Evolutionary conservation across 768 basidiomycete species (phyloP).

Genomic region (Suillus subaureus): DNA sequence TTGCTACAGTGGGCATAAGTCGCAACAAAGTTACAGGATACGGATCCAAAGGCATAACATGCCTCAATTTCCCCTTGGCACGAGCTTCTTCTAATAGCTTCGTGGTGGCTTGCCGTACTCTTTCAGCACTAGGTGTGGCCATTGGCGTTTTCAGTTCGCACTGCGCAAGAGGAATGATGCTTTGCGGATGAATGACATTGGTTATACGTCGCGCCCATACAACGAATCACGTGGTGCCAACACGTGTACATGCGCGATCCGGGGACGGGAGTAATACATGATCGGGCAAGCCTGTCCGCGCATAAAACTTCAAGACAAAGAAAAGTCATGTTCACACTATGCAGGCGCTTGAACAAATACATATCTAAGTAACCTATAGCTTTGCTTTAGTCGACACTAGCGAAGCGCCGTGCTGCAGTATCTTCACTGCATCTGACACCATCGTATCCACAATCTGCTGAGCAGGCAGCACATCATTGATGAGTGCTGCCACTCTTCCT

Average conservation of each 20-base stretch:
- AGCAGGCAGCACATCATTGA: slow-evolving; percentile 79
- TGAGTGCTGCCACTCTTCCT: slow-evolving; percentile 77
- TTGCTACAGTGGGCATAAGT: slow-evolving; percentile 18
- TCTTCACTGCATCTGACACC: slow-evolving; percentile 59
- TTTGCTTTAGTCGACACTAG: slow-evolving; percentile 49
- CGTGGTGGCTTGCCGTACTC: slow-evolving; percentile 22
- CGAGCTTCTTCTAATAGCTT: slow-evolving; percentile 26
- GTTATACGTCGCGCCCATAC: neutral
- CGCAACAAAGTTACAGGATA: neutral
- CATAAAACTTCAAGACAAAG: neutral
- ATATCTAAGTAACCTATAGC: slow-evolving; percentile 37
- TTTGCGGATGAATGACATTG: neutral
- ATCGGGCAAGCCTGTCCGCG: neutral
- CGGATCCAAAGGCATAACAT: neutral
- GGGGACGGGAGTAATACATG: neutral
- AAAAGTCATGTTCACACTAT: neutral
- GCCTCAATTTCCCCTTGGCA: slow-evolving; percentile 24
- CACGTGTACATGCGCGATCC: neutral
- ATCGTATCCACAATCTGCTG: slow-evolving; percentile 83
- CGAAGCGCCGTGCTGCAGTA: slow-evolving; percentile 44
- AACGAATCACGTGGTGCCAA: neutral
- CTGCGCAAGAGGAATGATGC: neutral
- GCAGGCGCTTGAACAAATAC: neutral
- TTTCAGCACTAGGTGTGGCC: slow-evolving; percentile 18
- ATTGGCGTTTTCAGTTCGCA: slow-evolving; percentile 5